Base-by-base conservation (phyloP, 345 rosid species). In the Populus ilicifolia region DNA sequence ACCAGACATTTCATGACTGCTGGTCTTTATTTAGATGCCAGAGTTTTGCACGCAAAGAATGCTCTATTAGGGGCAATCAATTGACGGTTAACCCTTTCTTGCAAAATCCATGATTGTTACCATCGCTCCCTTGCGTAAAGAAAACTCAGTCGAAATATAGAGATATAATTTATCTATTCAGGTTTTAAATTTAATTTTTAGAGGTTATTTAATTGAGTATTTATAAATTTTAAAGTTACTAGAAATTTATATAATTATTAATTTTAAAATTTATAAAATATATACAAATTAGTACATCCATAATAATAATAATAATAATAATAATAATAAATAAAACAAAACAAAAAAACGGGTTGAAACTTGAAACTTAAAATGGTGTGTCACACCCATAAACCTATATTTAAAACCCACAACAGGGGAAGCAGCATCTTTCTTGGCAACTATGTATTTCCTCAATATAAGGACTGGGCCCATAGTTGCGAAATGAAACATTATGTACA, bases 151-250 rank as follows among this genome's bases (percentile, higher is more conserved):
- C 3, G 33, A 2, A 30, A 30, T 2, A 0, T 30, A 2, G 33
- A 3, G 3, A 0, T 30, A 2, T 30, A 30, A 0, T 3, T 30
- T 0, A 30, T 2, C 0, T 30, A 4, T 0, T 30, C 2, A 30
- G 4, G 0, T 30, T 30, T 2, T 30, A 30, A 4, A 30, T 30
- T 30, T 3, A 3, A 1, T 27, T 27, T 27, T 27, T 27, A 27
- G 1, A 27, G 1, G 1, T 27, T 27, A 27, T 27, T 27, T 27
- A 27, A 1, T 27, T 1, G 29, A 27, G 1, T 27, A n/a, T 27
- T 27, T 1, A 27, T 27, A 27, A 27, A 27, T 27, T 27, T 27
- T 27, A 27, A 27, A 27, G 1, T 27, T 1, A 27, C 1, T 27
- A 27, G 1, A 27, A 0, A 27, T 27, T 27, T 27, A 27, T 27